Evolutionary conservation across 345 rosid species (phyloP).

Genomic region (Lenwebbia sp.): DNA sequence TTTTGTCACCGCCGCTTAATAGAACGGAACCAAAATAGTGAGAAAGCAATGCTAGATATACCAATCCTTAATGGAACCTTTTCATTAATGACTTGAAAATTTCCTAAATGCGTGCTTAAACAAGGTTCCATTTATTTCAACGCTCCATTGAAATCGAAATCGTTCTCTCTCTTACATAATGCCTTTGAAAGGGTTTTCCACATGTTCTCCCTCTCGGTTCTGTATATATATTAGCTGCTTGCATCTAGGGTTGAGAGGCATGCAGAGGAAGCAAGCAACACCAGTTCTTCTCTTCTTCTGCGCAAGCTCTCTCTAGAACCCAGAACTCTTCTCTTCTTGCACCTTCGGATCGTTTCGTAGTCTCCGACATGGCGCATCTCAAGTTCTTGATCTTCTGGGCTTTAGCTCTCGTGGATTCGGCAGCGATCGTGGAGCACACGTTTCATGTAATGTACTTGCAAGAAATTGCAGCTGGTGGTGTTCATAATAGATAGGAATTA

Average conservation of each 20-base stretch:
- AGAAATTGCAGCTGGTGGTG: no score
- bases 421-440: slow-evolving; percentile 9
- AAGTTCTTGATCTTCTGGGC: background rate
- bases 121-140: background rate
- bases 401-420: background rate
- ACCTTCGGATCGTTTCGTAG: background rate
- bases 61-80: background rate
- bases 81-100: background rate
- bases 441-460: slow-evolving; percentile 2
- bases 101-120: background rate
- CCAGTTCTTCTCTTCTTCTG: background rate
- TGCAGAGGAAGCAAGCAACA: background rate
- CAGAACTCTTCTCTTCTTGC: background rate
- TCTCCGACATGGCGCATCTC: background rate
- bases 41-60: background rate
- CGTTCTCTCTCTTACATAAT: background rate
- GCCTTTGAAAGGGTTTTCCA: background rate
- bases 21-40: background rate
- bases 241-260: background rate
- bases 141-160: background rate
- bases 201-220: background rate
- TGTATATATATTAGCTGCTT: background rate
- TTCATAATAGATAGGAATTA: no score
- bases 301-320: background rate
- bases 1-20: background rate